Base-by-base conservation (phyloP, 305 asterid genomes). In the Ajuga reptans region DNA sequence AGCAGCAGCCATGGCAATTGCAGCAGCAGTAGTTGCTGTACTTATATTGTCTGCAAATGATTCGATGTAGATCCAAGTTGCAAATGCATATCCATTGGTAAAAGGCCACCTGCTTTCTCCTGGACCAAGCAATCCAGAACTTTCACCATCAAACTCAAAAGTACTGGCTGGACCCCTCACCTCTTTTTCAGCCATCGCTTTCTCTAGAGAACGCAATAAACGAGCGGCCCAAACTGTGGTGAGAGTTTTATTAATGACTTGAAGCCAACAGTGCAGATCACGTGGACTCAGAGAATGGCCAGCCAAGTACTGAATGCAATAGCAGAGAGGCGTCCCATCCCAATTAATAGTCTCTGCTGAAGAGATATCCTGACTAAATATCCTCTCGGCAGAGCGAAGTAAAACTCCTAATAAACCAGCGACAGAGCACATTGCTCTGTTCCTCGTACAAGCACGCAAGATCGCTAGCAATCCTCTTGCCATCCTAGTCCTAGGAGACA, bases 71-170 rank as follows among this genome's bases (percentile, higher is more conserved):
- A 93, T 93, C 99, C 98, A 93, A 41, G 98, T 89, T 21, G 95
- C 97, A 76, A 93, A 90, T 47, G 97, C 89, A 77, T 78, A 93
- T 58, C 99, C 99, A 77, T 93, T 93, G 36, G 83, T 69, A 64
- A 93, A 93, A 61, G 99, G 99, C 99, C 99, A 93, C 70, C 85
- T 89, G 78, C 97, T 89, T 80, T 93, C 99, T 66, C 96, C 97
- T 46, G 99, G 96, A 68, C 97, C 97, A 51, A 93, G 81, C 66
- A 93, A 78, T 66, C 97, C 99, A 56, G 99, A 93, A 82, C 99
- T 90, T 83, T 93, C 99, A 78, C 99, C 99, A 80, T 93, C 97
- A 79, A 93, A 90, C 79, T 93, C 97, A 71, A 93, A 93, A 69
- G 96, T 86, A 77, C 84, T 83, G 9, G 94, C 89, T 71, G 97